Base-by-base conservation (phyloP, 2,329 filamentous ascomycete species). In the Alternaria arborescens region DNA sequence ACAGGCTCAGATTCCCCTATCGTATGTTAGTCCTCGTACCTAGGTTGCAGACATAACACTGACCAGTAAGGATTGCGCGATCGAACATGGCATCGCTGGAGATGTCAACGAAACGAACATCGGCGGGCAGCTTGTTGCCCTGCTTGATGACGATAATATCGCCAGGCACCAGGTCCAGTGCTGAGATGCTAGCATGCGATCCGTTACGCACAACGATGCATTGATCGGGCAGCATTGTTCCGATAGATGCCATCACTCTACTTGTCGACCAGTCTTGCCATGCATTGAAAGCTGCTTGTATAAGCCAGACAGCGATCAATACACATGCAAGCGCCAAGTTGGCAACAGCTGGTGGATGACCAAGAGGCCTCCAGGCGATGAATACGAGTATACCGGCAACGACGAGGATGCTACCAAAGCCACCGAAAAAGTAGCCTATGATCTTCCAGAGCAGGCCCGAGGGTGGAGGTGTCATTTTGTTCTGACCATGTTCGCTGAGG, bases 161-260 rank as follows among this genome's bases (percentile, higher is more conserved):
- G 20, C 91, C 91, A 0, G 90, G 90, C 0, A 93, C 90, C 26
- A 94, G 82, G 10, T 91, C 86, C 1, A 80, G 75, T 0, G 87
- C 87, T 3, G 81, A 77, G 4, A 87, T 78, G 16, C 80, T 82
- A 1, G 80, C 70, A 53, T 85, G 81, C 1, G 75, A 71, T 1
- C 87, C 85, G 64, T 91, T 86, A 20, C 91, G 86, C 7, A 90
- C 78, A 8, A 91, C 83, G 26, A 88, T 80, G 68, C 89, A 92
- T 60, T 88, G 83, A 68, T 92, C 90, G 0, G 91, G 91, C n/a
- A 94, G 82, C 90, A 94, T 91, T 18, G 86, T 89, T 48, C 89
- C 91, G 73, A 94, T 94, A 0, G 89, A 92, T 18, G 88, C 86
- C 91, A 94, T 94, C 56, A 93, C 90, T 5, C 88, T 82, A 1